phyloP scores from a whole-genome alignment of 306 rosid species.

The Heteromeles arbutifolia region DNA sequence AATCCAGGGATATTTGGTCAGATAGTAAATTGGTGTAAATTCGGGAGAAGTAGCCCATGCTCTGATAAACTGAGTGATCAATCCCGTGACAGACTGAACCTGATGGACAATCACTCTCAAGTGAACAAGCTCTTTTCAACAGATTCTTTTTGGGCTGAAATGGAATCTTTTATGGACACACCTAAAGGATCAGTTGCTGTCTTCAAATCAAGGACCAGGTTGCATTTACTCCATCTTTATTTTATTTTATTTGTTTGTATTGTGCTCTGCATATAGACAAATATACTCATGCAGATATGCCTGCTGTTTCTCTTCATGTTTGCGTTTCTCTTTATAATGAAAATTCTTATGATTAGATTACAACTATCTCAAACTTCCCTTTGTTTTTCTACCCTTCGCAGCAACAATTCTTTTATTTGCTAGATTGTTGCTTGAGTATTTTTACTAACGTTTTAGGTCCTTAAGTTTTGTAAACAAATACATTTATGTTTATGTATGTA shows the following conservation, averaged over 20 bases:
- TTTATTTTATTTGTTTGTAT: conserved; percentile 1
- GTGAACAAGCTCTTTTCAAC: conserved; percentile 42
- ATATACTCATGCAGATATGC: neutral
- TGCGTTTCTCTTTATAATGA: neutral
- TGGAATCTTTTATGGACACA: conserved; percentile 53
- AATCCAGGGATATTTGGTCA: conserved; percentile 32
- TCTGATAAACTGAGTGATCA: conserved; percentile 23
- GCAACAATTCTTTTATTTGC: too few relatives aligned
- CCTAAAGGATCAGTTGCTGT: conserved; percentile 47
- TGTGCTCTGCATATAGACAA: neutral
- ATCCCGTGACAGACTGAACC: conserved; percentile 20
- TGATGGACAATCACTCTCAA: conserved; percentile 9
- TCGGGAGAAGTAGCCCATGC: conserved; percentile 26
- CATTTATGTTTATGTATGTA: too few relatives aligned
- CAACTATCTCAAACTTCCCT: too few relatives aligned
- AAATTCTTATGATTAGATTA: neutral
- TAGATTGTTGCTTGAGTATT: too few relatives aligned
- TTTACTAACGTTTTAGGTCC: too few relatives aligned
- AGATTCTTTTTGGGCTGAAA: conserved; percentile 56
- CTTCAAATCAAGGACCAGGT: conserved; percentile 78
- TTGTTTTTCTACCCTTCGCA: too few relatives aligned
- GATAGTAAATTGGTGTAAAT: conserved; percentile 40
- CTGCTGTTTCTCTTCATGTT: neutral
- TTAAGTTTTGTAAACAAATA: too few relatives aligned
- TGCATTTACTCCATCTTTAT: conserved; percentile 3